Percentiles rank a stretch among this genome's conserved stretches.
phyloP scores from a whole-genome alignment of 2,329 filamentous ascomycete genomes.

The Thermomyces lanuginosus region DNA sequence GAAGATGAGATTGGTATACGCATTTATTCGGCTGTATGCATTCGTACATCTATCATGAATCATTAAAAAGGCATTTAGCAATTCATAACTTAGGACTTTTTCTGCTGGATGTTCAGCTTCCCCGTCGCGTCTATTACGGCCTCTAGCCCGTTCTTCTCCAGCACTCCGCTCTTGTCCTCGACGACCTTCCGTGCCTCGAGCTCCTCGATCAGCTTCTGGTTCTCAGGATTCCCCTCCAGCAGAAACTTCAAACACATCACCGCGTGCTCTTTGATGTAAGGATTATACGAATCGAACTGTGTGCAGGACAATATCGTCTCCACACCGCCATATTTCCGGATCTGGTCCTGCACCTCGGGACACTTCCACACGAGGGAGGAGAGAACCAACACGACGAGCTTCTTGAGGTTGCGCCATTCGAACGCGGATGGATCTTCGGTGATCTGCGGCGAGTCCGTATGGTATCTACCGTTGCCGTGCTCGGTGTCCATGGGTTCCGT shows the following conservation, averaged over 20 bases:
- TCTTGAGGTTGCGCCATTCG: conserved; percentile 73
- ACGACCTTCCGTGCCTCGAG: conserved; percentile 31
- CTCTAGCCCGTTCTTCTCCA: conserved; percentile 28
- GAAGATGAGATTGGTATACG: too few species aligned
- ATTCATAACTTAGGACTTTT: conserved; percentile 10
- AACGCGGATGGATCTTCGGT: conserved; percentile 50
- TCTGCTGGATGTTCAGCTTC: conserved; percentile 25
- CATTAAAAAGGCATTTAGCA: too few species aligned
- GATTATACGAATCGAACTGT: conserved; percentile 80
- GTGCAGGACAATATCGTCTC: conserved; percentile 80
- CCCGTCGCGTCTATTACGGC: conserved; percentile 28
- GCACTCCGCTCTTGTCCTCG: conserved; percentile 22
- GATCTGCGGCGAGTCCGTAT: conserved; percentile 32
- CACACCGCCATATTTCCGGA: conserved; percentile 70
- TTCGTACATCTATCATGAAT: too few species aligned
- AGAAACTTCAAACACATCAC: conserved; percentile 72
- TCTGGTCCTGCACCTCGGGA: conserved; percentile 69
- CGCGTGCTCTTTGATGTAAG: conserved; percentile 81
- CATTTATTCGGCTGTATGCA: too few species aligned
- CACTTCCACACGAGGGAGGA: conserved; percentile 80
- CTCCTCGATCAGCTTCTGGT: conserved; percentile 38
- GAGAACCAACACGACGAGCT: conserved; percentile 77
- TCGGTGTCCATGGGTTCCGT: conserved; percentile 25
- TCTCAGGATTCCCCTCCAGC: conserved; percentile 35
- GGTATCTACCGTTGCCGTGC: conserved; percentile 23